phyloP scores from a whole-genome alignment of 768 basidiomycete genomes.

The Rhodotorula taiwanensis region DNA sequence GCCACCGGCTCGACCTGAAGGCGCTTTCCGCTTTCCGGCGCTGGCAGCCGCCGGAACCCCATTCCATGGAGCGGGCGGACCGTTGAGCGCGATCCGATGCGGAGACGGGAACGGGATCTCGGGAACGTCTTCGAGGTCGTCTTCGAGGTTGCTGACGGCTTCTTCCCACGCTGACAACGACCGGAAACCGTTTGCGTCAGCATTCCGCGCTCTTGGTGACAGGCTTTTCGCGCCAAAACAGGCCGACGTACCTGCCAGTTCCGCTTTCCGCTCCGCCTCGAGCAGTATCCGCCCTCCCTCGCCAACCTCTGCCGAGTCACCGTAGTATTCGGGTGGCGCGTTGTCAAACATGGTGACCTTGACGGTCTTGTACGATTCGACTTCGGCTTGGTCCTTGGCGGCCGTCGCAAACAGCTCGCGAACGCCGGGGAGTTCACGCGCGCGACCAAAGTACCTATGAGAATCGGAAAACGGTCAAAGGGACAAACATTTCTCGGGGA shows the following conservation, averaged over 20 bases:
- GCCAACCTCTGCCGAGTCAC: constrained; percentile 74
- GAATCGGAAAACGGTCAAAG: background rate
- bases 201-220: background rate
- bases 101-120: constrained; percentile 22
- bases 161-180: constrained; percentile 39
- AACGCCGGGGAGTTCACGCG: constrained; percentile 90
- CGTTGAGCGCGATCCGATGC: constrained; percentile 18
- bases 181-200: background rate
- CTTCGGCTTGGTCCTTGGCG: constrained; percentile 65
- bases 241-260: constrained; percentile 60
- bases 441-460: constrained; percentile 85
- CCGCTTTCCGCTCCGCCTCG: constrained; percentile 62
- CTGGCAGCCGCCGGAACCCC: background rate
- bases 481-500: background rate
- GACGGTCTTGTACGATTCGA: constrained; percentile 48
- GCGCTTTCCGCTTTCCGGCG: constrained; percentile 30
- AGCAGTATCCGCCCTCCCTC: constrained; percentile 53
- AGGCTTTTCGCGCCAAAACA: background rate
- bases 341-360: constrained; percentile 84
- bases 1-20: background rate
- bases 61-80: background rate
- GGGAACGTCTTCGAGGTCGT: constrained; percentile 21
- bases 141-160: constrained; percentile 35
- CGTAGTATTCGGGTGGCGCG: constrained; percentile 82
- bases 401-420: constrained; percentile 82